A percentile compares a stretch with the other conserved stretches of the same genome.
Evolutionary conservation across 2,329 filamentous ascomycete species (phyloP).

Genomic region (Colletotrichum karsti): DNA sequence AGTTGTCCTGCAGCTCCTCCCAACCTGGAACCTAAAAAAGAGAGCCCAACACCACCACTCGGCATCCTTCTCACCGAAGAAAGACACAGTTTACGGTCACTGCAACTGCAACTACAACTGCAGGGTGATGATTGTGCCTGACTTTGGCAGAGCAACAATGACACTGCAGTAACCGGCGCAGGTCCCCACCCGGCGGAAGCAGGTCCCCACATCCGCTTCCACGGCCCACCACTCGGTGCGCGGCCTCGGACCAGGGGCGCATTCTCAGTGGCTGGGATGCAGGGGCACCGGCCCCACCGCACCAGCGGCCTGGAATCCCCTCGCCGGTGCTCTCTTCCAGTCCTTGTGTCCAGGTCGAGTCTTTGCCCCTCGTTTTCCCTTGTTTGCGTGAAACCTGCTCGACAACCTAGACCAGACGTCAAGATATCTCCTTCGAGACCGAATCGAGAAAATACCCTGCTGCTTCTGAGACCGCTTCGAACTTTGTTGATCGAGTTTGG

Average conservation of each 20-base stretch:
- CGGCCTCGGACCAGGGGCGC: not conserved
- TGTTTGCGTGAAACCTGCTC: constrained; percentile 5
- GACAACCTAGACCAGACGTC: not conserved
- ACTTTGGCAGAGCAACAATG: not conserved
- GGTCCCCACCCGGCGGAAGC: not conserved
- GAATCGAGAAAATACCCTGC: not conserved
- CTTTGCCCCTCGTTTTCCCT: not conserved
- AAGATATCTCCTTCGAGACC: not conserved
- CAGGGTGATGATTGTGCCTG: not conserved
- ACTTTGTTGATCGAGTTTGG: not conserved
- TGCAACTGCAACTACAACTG: too few relatives aligned
- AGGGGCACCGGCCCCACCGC: not conserved
- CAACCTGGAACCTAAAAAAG: not conserved
- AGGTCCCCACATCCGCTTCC: not conserved
- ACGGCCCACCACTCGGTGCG: constrained; percentile 1
- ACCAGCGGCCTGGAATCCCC: not conserved
- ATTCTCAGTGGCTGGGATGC: constrained; percentile 24
- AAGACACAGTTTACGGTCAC: too few relatives aligned
- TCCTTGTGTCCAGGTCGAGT: not conserved
- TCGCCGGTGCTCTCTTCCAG: not conserved
- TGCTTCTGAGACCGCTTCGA: too few relatives aligned
- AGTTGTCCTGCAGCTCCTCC: constrained; percentile 20
- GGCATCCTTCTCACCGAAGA: not conserved
- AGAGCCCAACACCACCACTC: not conserved
- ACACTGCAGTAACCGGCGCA: not conserved